Percentiles rank a stretch among this genome's conserved stretches.
phyloP scores from a whole-genome alignment of 306 rosid genomes.

The Cucurbita ficifolia region DNA sequence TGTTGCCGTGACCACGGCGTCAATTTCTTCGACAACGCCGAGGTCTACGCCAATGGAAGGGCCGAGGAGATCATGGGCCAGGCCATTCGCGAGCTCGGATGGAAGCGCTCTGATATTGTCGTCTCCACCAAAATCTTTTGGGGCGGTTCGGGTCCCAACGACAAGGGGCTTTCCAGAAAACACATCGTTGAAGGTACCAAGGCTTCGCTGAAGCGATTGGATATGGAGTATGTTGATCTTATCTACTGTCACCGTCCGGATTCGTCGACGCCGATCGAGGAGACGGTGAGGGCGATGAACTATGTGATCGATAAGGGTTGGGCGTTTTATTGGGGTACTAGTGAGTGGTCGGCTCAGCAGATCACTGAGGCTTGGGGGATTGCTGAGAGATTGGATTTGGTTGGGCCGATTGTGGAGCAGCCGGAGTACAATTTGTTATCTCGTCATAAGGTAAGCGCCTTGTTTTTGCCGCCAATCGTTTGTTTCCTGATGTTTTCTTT shows the following conservation, averaged over 20 bases:
- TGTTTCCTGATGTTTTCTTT: background rate
- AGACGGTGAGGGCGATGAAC: slow-evolving; percentile 90
- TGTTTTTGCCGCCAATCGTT: background rate
- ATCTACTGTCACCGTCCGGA: slow-evolving; percentile 84
- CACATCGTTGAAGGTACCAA: slow-evolving; percentile 81
- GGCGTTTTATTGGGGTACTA: slow-evolving; percentile 98
- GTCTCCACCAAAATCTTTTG: slow-evolving; percentile 97
- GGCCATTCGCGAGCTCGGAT: slow-evolving; percentile 73
- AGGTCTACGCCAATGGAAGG: slow-evolving; percentile 87
- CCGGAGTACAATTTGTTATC: slow-evolving; percentile 85
- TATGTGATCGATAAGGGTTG: slow-evolving; percentile 64
- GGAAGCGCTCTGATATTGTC: slow-evolving; percentile 90
- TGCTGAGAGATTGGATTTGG: slow-evolving; percentile 54
- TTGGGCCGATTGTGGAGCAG: slow-evolving; percentile 92
- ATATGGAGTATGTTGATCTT: slow-evolving; percentile 73
- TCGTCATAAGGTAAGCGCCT: slow-evolving; percentile 51
- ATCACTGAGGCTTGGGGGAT: slow-evolving; percentile 89
- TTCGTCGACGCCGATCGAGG: slow-evolving; percentile 68
- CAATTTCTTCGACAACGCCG: slow-evolving; percentile 99
- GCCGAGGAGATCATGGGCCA: slow-evolving; percentile 99
- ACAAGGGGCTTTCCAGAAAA: slow-evolving; percentile 80
- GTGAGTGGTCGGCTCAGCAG: slow-evolving; percentile 98
- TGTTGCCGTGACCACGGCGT: slow-evolving; percentile 91
- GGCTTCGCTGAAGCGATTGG: slow-evolving; percentile 72
- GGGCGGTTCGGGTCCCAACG: slow-evolving; percentile 96